These are phyloP conservation scores for Globisporangium takayamanum DNA, from an alignment of 352 stramenopile species.

Conservation along the genomic window DNA sequence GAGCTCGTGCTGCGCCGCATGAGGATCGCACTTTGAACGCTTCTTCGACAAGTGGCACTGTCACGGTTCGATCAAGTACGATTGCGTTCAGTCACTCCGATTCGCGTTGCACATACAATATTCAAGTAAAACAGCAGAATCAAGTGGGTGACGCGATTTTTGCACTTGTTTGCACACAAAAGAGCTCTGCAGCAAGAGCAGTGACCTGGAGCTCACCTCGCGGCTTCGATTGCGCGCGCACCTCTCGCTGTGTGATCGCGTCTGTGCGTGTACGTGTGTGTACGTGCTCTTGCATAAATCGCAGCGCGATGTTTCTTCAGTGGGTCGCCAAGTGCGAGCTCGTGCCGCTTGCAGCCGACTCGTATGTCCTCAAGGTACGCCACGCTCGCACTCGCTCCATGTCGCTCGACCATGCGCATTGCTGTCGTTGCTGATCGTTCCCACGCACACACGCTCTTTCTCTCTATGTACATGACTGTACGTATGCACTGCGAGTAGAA, in stretches of 20 bases:
- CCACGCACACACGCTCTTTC: background rate
- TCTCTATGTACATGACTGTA: background rate
- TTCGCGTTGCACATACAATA: too few species aligned
- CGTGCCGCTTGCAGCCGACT: constrained; percentile 53
- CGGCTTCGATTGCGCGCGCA: background rate
- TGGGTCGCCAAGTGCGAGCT: constrained; percentile 88
- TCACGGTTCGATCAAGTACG: background rate
- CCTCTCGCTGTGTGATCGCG: background rate
- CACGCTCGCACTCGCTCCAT: background rate
- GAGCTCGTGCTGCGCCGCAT: background rate
- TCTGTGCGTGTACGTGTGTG: background rate
- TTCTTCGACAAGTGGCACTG: background rate
- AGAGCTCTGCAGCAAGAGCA: background rate
- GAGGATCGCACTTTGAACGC: background rate
- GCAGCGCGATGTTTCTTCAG: constrained; percentile 68
- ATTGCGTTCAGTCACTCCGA: background rate
- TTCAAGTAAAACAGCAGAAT: too few species aligned
- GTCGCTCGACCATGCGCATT: too few species aligned
- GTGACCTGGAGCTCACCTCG: background rate
- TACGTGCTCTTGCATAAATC: background rate
- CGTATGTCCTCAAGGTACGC: constrained; percentile 74
- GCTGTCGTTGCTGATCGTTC: background rate
- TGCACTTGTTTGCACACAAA: background rate
- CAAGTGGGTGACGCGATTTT: background rate
- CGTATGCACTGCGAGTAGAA: constrained; percentile 27